These are phyloP conservation scores for Taiwanofungus camphoratus DNA, from an alignment of 1,284 basidiomycete genomes.

Conservation along the genomic window DNA sequence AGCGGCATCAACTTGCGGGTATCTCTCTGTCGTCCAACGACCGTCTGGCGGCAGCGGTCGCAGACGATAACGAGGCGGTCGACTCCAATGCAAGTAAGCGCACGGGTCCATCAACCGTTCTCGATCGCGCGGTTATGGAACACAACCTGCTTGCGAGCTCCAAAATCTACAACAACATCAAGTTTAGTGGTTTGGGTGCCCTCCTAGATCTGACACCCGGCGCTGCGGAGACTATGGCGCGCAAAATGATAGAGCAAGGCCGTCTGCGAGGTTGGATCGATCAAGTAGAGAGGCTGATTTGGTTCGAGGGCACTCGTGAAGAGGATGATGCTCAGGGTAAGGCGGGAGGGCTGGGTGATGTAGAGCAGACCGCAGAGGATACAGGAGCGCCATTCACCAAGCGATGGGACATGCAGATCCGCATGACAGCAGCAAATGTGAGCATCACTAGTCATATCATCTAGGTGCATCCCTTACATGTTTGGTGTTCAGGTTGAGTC, in stretches of 20 bases:
- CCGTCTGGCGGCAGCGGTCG: constrained; percentile 58
- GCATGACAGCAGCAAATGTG: constrained; percentile 80
- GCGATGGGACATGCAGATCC: constrained; percentile 87
- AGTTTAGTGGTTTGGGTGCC: constrained; percentile 82
- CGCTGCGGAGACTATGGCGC: constrained; percentile 89
- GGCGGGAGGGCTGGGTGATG: constrained; percentile 85
- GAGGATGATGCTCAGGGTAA: constrained; percentile 90
- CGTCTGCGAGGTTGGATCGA: constrained; percentile 88
- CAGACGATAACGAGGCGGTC: constrained; percentile 44
- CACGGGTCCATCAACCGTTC: constrained; percentile 88
- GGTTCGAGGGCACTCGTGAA: constrained; percentile 78
- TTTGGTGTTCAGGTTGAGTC: constrained; percentile 57
- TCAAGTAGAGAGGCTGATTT: constrained; percentile 89
- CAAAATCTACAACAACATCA: constrained; percentile 93
- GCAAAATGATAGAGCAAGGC: constrained; percentile 95
- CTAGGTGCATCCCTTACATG: background rate
- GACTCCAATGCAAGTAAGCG: constrained; percentile 60
- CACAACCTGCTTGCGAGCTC: constrained; percentile 96
- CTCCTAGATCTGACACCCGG: constrained; percentile 81
- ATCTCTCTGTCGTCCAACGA: constrained; percentile 80
- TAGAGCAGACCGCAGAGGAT: constrained; percentile 77
- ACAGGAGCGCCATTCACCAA: constrained; percentile 86
- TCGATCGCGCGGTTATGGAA: constrained; percentile 96
- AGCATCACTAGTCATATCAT: constrained; percentile 16
- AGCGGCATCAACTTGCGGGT: constrained; percentile 89